Evolutionary conservation across 2,329 filamentous ascomycete species (phyloP).

Genomic region (Pseudocercospora fuligena): DNA sequence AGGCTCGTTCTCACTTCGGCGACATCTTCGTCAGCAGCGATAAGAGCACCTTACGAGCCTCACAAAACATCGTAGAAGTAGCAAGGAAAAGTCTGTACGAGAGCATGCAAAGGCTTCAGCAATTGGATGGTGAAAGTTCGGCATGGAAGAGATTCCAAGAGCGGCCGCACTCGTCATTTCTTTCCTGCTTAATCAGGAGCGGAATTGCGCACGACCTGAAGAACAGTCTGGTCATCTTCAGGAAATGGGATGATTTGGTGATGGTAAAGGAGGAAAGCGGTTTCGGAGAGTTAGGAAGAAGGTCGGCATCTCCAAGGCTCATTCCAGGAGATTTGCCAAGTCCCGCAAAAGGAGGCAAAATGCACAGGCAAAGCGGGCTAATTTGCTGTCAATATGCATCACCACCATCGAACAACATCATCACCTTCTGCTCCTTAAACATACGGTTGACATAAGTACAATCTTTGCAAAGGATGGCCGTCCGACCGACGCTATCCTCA

Average conservation of each 20-base stretch:
- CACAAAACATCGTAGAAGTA: not conserved
- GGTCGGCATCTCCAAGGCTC: not conserved
- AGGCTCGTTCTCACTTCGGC: not conserved
- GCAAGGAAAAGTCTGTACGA: not conserved
- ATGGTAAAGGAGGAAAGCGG: not conserved
- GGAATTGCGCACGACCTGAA: not conserved
- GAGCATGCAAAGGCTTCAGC: not conserved
- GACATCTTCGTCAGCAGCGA: not conserved
- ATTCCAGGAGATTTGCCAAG: not conserved
- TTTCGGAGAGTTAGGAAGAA: not conserved
- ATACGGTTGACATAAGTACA: too few species aligned
- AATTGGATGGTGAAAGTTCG: not conserved
- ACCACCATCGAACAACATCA: too few species aligned
- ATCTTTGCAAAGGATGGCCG: too few species aligned
- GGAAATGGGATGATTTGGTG: not conserved
- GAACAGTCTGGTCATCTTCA: not conserved
- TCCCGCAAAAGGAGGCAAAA: not conserved
- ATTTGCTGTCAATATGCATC: not conserved
- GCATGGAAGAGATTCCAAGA: not conserved
- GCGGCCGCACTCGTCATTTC: not conserved
- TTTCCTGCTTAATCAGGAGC: not conserved
- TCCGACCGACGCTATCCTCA: too few species aligned
- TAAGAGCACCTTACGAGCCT: not conserved
- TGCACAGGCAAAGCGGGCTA: not conserved
- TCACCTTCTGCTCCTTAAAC: too few species aligned